Percentiles rank a stretch among this genome's conserved stretches.
phyloP scores from a whole-genome alignment of 1,284 basidiomycete species.

The Cryptococcus sp. region DNA sequence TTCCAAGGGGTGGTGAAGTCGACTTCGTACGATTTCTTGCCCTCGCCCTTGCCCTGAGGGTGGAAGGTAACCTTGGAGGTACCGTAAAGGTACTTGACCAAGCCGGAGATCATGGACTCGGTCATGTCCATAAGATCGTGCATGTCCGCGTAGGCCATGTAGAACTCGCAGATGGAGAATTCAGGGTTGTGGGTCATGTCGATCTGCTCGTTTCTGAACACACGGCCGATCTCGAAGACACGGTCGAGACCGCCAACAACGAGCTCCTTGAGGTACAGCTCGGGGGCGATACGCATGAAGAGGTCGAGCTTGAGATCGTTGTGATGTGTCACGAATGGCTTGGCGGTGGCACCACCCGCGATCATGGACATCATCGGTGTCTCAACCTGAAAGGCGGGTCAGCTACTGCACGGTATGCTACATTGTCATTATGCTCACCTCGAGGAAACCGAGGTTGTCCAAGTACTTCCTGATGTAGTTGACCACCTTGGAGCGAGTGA shows the following conservation, averaged over 20 bases:
- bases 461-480: conserved; percentile 91
- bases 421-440: conserved; percentile 54
- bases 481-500: conserved; percentile 83
- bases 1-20: conserved; percentile 98
- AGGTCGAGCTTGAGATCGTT: conserved; percentile 97
- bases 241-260: conserved; percentile 96
- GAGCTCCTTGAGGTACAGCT: conserved; percentile 97
- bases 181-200: conserved; percentile 98
- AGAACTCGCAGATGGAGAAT: conserved; percentile 99
- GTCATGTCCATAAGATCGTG: conserved; percentile 98
- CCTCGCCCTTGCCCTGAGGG: conserved; percentile 84
- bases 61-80: conserved; percentile 80
- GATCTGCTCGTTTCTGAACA: conserved; percentile 98
- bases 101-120: conserved; percentile 83
- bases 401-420: background rate
- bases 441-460: conserved; percentile 91
- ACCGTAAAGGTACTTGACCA: conserved; percentile 84
- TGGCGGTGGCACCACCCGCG: conserved; percentile 96
- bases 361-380: conserved; percentile 98
- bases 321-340: conserved; percentile 98
- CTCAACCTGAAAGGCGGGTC: conserved; percentile 64
- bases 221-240: conserved; percentile 97
- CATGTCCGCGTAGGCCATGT: conserved; percentile 99
- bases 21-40: conserved; percentile 68
- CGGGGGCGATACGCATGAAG: conserved; percentile 97